Evolutionary conservation across 1,284 basidiomycete genomes (phyloP).

Genomic region (Lignosus rhinocerotis): DNA sequence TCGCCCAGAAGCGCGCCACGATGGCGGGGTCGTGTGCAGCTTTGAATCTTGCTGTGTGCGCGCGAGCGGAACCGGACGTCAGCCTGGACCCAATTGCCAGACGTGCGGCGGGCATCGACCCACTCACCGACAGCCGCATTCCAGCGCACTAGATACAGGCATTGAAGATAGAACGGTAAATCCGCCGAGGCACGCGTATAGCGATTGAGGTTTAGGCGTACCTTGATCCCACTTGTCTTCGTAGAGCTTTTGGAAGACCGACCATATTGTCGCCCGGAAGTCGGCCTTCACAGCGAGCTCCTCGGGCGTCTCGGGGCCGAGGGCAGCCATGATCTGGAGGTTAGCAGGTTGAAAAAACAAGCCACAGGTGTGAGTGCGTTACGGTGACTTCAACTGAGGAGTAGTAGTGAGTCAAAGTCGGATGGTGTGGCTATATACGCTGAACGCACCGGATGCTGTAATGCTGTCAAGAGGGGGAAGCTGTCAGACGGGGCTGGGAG

Average conservation of each 20-base stretch:
- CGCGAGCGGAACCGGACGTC: not conserved
- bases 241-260: constrained; percentile 33
- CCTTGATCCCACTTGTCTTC: constrained; percentile 36
- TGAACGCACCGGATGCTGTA: constrained; percentile 18
- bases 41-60: constrained; percentile 25
- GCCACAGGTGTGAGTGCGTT: not conserved
- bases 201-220: constrained; percentile 8
- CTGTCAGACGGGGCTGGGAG: constrained; percentile 19
- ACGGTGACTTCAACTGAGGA: not conserved
- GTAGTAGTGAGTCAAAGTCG: not conserved
- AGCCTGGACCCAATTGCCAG: too few species aligned
- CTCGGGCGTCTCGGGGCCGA: constrained; percentile 24
- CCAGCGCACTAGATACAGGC: constrained; percentile 27
- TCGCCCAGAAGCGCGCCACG: constrained; percentile 29
- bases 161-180: not conserved
- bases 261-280: constrained; percentile 32
- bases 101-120: not conserved
- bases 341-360: not conserved
- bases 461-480: constrained; percentile 22
- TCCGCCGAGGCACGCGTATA: not conserved
- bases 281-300: constrained; percentile 32
- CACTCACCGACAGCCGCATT: constrained; percentile 29
- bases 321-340: constrained; percentile 7
- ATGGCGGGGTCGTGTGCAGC: constrained; percentile 28
- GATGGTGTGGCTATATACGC: constrained; percentile 11